These are phyloP conservation scores for Gaultheria prostrata DNA, from an alignment of 148 eudicot species.

Conservation along the genomic window DNA sequence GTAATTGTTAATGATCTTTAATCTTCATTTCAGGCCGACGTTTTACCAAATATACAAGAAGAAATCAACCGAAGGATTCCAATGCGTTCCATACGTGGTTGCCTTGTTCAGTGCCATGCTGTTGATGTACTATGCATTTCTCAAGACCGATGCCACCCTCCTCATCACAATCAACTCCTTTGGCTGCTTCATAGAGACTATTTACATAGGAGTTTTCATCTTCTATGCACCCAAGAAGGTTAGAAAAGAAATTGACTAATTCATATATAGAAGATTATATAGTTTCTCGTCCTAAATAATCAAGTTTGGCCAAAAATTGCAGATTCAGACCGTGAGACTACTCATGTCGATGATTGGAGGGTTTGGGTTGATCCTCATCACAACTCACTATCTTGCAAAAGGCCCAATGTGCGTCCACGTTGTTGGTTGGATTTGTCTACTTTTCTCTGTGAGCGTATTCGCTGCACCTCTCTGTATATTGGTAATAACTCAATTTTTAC, in stretches of 20 bases:
- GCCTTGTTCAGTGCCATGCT: constrained; percentile 77
- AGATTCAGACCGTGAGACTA: constrained; percentile 48
- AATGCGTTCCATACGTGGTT: constrained; percentile 63
- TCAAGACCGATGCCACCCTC: constrained; percentile 51
- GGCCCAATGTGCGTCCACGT: constrained; percentile 28
- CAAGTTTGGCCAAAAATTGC: constrained; percentile 1
- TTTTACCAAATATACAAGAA: constrained; percentile 63
- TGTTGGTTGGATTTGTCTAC: constrained; percentile 76
- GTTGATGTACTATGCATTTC: constrained; percentile 67
- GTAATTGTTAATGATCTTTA: background rate
- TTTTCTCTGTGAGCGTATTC: constrained; percentile 55
- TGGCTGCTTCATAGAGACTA: constrained; percentile 57
- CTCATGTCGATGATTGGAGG: constrained; percentile 43
- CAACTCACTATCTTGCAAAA: constrained; percentile 38
- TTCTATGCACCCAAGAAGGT: constrained; percentile 55
- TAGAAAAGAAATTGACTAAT: too few species aligned
- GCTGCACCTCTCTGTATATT: constrained; percentile 71
- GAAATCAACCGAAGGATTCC: constrained; percentile 74
- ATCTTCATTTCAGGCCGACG: constrained; percentile 53
- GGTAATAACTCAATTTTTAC: constrained; percentile 33
- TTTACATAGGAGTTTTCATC: constrained; percentile 51
- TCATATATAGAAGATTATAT: background rate
- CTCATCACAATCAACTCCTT: constrained; percentile 62
- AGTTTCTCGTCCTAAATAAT: background rate
- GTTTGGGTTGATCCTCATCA: constrained; percentile 40